Evolutionary conservation across 495 filamentous ascomycete species (phyloP), one percentile per base, ranked within the genome.

Genomic region (Aspergillus ellipticus): DNA sequence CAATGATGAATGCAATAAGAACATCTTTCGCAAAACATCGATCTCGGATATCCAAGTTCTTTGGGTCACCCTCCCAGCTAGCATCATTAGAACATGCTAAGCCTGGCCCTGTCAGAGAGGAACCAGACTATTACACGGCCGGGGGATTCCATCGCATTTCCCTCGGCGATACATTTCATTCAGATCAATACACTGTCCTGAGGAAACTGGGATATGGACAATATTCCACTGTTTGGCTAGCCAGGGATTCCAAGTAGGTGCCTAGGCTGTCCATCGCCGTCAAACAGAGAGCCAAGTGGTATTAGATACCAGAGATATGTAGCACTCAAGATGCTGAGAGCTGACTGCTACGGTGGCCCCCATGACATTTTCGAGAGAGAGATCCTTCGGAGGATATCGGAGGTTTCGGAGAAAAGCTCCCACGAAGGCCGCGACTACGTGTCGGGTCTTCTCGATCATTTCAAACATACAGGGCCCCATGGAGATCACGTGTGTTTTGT

Each of bases 181-280:
- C 90, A 62, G 87, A 86, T 42, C 86, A 86, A 71, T 95, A 95
- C 72, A 90, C 85, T 1, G 82, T 95, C 29, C 82, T 92, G 58
- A 83, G 89, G 61, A 95, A 95, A 77, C 79, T 95, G 21, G 90
- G 90, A n/a, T 93, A 89, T 87, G 89, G 90, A 53, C 87, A 91
- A 62, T 93, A 93, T 73, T 92, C 88, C 9, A 94, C 90, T 5
- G 89, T 94, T 37, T 95, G 90, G 90, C 75, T 95, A 33, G 73
- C 69, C 16, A 66, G 43, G 28, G 71, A 77, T 59, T 48, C 60
- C 19, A 61, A 50, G 74, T 75, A 50, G 57, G 55, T 51, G 31
- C 2, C 9, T 33, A 1, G 31, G 9, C 9, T 51, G 13, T 54
- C 24, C 22, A 42, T 39, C 13, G 46, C 28, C 49, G 41, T 51